These are phyloP conservation scores for Pseudoscleropodium purum DNA, from an alignment of 225 moss, liverwort and hornwort species.

Conservation along the genomic window DNA sequence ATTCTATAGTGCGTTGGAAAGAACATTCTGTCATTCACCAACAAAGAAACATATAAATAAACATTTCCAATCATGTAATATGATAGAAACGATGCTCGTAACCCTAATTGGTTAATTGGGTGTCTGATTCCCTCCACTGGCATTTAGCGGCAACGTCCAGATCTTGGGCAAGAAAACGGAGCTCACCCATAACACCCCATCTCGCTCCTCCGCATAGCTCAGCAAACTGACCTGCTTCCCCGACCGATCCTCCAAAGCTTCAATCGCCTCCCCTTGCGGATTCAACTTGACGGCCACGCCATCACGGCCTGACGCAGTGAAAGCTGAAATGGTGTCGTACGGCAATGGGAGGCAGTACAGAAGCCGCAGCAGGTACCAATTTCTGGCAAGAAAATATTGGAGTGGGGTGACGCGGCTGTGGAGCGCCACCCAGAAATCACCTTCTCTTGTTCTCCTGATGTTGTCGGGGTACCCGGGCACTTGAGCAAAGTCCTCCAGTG, in stretches of 20 bases:
- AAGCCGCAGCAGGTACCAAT: conserved; percentile 16
- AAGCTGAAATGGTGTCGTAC: background rate
- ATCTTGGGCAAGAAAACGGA: conserved; percentile 40
- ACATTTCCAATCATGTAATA: background rate
- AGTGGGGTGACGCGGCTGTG: conserved; percentile 35
- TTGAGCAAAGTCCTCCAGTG: conserved; percentile 48
- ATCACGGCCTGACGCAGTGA: background rate
- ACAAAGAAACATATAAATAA: background rate
- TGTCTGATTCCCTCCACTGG: background rate
- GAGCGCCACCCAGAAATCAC: conserved; percentile 74
- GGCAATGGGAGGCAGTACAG: conserved; percentile 17
- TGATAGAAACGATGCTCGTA: background rate
- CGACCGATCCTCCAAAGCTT: conserved; percentile 51
- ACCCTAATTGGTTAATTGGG: background rate
- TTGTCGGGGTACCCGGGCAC: conserved; percentile 73
- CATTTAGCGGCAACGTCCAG: conserved; percentile 15
- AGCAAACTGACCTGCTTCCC: conserved; percentile 13
- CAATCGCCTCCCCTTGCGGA: conserved; percentile 18
- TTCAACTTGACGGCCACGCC: conserved; percentile 60
- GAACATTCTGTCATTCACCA: background rate
- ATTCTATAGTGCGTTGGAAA: background rate
- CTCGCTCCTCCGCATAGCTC: conserved; percentile 49
- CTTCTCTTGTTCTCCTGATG: conserved; percentile 40
- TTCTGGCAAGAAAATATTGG: conserved; percentile 12
- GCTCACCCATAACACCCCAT: conserved; percentile 61